phyloP scores from a whole-genome alignment of 768 basidiomycete genomes.

The Tulasnella sp. region DNA sequence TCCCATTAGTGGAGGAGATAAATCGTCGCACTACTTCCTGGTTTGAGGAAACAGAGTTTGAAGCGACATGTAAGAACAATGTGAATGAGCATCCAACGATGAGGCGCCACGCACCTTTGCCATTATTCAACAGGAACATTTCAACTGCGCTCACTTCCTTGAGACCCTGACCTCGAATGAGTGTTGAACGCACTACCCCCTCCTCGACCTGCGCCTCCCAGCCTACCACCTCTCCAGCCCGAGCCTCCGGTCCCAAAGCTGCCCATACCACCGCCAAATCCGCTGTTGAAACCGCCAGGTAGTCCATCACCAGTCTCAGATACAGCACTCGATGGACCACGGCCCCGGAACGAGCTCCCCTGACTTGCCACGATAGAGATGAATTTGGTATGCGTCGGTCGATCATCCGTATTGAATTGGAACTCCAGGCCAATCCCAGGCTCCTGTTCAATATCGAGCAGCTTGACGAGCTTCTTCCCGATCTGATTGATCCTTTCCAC shows the following conservation, averaged over 20 bases:
- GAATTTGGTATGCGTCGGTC: constrained; percentile 73
- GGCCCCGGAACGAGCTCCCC: constrained; percentile 5
- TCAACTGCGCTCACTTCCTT: not conserved
- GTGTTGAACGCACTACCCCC: not conserved
- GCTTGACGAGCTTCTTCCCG: constrained; percentile 70
- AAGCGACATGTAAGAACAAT: no score
- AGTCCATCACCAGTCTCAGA: constrained; percentile 3
- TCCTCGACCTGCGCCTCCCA: not conserved
- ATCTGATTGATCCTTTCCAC: constrained; percentile 76
- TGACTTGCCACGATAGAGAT: constrained; percentile 41
- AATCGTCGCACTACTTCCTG: no score
- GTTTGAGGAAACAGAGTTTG: no score
- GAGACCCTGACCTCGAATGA: constrained; percentile 6
- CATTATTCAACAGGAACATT: not conserved
- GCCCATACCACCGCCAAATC: not conserved
- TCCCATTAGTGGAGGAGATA: no score
- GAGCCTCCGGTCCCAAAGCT: constrained; percentile 6
- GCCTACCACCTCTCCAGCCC: not conserved
- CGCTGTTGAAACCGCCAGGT: not conserved
- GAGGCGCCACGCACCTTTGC: no score
- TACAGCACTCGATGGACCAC: not conserved
- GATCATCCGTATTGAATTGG: constrained; percentile 87
- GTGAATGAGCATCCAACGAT: no score
- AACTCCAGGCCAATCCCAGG: constrained; percentile 84
- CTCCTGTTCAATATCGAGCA: constrained; percentile 73